Base-by-base conservation (phyloP, 225 moss, liverwort and hornwort genomes). In the Anthoceros angustus region DNA sequence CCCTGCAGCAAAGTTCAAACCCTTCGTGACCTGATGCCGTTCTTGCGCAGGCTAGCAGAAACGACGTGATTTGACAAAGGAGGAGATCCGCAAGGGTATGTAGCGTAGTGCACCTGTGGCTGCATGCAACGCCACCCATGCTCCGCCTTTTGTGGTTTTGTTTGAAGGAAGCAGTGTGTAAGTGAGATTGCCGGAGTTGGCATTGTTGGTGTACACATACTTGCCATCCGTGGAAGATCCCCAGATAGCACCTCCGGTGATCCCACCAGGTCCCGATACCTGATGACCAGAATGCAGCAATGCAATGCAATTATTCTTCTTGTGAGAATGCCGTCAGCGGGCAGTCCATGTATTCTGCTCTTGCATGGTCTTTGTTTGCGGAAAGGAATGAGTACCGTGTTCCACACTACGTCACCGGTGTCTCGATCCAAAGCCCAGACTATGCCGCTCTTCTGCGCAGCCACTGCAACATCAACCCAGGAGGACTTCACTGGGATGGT, bases 371-470 rank as follows among this genome's bases (percentile, higher is more conserved):
- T 32, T 4, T 32, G 32, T 32, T 32, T 32, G 2, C 1, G 32
- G 32, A 32, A 32, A 15, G 55, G 55, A 23, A 18, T 20, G n/a
- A 23, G 18, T 18, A 69, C 69, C 38, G 69, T 62, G 16, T 20
- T 50, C 69, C 69, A 69, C 23, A 62, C 40, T 9, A 61, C 25
- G 8, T 61, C 55, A 9, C 69, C 69, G 41, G 26, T 39, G 69
- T 55, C 23, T 3, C 69, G 39, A 39, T 69, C 69, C 25, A 69
- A 39, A 10, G 69, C 50, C 69, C 69, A 69, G 16, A 69, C 40
- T 18, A 69, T 61, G 0, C 60, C 69, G 60, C 69, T 69, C 39
- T 69, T 69, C 69, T 62, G 69, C 32, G 61, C 69, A 12, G 41
- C 69, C 50, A 69, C 69, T 9, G 62, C 60, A 25, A 69, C n/a